A percentile compares a stretch with the other conserved stretches of the same genome.
Conservation (phyloP, 192 early-diverging fungal species). For the Diversispora eburnea region DNA sequence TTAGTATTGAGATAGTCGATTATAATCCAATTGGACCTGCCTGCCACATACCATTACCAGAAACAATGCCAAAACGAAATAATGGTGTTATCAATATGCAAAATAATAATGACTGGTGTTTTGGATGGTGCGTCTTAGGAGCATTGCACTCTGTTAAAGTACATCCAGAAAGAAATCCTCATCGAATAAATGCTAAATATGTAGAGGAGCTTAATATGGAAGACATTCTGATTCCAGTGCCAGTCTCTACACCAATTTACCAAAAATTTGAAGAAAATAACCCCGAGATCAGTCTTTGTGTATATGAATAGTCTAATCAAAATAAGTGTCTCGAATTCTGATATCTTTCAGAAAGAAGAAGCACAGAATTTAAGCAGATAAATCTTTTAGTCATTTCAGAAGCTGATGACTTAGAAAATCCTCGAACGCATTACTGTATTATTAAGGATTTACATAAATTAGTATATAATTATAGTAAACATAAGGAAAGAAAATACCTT, state of each 20-base stretch:
- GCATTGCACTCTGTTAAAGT: conserved; percentile 18
- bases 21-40: conserved; percentile 7
- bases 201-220: conserved; percentile 12
- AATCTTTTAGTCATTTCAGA: conserved; percentile 11
- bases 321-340: conserved; percentile 16
- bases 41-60: background rate
- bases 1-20: conserved; percentile 13
- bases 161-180: conserved; percentile 20
- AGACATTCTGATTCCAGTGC: conserved; percentile 3
- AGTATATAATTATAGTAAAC: conserved; percentile 17
- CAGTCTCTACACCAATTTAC: conserved; percentile 17
- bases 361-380: background rate
- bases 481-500: conserved; percentile 13
- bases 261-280: conserved; percentile 20
- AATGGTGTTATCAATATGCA: conserved; percentile 19
- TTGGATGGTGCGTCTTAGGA: conserved; percentile 1
- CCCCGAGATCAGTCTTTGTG: conserved; percentile 12
- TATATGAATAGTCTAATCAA: conserved; percentile 15
- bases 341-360: conserved; percentile 1
- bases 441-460: conserved; percentile 13
- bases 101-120: conserved; percentile 23
- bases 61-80: conserved; percentile 13
- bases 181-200: conserved; percentile 2
- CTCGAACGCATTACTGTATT: conserved; percentile 6
- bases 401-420: too few species aligned